Conservation (phyloP, 768 basidiomycete genomes). For the Trametes villosa region DNA sequence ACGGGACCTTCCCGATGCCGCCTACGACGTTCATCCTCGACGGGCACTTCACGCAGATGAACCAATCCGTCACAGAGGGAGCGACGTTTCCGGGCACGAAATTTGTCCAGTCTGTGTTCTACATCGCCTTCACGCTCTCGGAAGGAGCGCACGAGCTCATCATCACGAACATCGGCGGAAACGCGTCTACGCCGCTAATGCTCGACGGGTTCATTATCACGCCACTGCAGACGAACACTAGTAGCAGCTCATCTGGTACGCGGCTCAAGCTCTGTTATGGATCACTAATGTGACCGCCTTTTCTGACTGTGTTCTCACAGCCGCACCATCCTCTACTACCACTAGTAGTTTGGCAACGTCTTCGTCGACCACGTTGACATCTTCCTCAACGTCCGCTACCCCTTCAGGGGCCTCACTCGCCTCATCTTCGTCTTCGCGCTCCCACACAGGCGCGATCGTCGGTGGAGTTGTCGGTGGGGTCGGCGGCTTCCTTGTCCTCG, state of each 20-base stretch:
- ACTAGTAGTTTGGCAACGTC: background rate
- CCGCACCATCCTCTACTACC: background rate
- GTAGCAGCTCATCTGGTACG: background rate
- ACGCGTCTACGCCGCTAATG: background rate
- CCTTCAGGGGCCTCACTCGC: background rate
- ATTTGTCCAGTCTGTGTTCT: background rate
- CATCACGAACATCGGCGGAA: constrained; percentile 5
- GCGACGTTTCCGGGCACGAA: background rate
- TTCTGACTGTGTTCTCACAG: background rate
- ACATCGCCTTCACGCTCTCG: constrained; percentile 2
- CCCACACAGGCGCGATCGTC: constrained; percentile 1
- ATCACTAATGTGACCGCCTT: background rate
- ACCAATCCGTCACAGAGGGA: background rate
- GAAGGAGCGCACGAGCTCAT: constrained; percentile 14
- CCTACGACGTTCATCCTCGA: constrained; percentile 12
- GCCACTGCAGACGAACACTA: background rate
- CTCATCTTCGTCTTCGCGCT: background rate
- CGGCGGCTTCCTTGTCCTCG: constrained; percentile 1
- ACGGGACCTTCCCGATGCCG: constrained; percentile 3
- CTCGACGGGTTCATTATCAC: constrained; percentile 5
- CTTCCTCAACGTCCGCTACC: background rate
- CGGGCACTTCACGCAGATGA: constrained; percentile 11
- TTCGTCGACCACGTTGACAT: background rate
- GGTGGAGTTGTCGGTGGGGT: background rate
- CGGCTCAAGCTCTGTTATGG: too few relatives aligned